Conservation (phyloP, 2,329 filamentous ascomycete genomes). For the Chaetomiaceae sp. region DNA sequence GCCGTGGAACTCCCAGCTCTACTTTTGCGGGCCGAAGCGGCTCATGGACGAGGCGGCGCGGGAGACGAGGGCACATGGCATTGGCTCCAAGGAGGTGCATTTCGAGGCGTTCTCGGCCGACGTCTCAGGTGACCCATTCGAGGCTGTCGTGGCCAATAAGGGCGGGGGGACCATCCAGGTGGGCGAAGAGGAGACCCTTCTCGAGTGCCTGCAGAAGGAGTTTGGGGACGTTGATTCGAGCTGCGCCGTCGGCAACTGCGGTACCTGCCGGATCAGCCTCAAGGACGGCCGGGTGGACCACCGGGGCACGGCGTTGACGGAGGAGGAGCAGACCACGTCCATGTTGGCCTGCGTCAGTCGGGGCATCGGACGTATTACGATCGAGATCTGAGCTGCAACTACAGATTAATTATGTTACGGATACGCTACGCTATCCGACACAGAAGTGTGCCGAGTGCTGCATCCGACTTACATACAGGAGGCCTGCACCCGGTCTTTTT, state of each 20-base stretch:
- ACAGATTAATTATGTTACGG: too few relatives aligned
- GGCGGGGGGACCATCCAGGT: constrained; percentile 40
- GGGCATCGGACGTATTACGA: constrained; percentile 44
- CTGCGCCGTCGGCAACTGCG: constrained; percentile 52
- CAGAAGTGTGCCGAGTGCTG: too few relatives aligned
- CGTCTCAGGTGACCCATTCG: constrained; percentile 54
- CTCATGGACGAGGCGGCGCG: constrained; percentile 50
- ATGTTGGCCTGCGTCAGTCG: constrained; percentile 52
- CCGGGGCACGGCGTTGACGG: constrained; percentile 42
- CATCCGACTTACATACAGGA: too few relatives aligned
- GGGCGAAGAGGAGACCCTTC: constrained; percentile 43
- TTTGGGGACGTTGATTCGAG: constrained; percentile 43
- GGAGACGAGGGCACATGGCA: constrained; percentile 37
- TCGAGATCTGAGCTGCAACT: constrained; percentile 37
- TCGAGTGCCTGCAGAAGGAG: constrained; percentile 43
- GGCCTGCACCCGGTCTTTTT: too few relatives aligned
- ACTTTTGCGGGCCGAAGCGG: constrained; percentile 54
- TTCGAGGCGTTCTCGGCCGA: constrained; percentile 55
- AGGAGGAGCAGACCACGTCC: constrained; percentile 39
- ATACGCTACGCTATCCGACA: too few relatives aligned
- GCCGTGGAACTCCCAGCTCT: constrained; percentile 53
- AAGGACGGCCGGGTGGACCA: constrained; percentile 43
- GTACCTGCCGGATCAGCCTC: constrained; percentile 45
- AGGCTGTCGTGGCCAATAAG: constrained; percentile 45
- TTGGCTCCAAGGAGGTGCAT: constrained; percentile 50